These are phyloP conservation scores for Lactarius vividus DNA, from an alignment of 768 basidiomycete genomes.

Conservation along the genomic window DNA sequence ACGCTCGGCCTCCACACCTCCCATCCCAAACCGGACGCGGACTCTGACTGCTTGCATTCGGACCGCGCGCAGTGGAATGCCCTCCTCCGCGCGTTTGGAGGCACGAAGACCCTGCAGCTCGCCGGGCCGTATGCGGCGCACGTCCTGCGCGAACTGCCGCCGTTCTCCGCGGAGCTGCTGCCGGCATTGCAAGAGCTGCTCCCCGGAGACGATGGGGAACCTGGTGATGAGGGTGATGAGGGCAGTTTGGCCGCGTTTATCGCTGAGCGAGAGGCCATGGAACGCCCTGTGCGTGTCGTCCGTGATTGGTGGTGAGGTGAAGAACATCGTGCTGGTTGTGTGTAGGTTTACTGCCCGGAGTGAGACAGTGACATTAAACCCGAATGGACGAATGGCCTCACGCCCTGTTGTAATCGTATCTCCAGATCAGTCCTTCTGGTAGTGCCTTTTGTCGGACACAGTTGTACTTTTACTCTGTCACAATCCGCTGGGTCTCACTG, in stretches of 20 bases:
- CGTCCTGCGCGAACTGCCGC: neutral
- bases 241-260: neutral
- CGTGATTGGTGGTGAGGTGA: neutral
- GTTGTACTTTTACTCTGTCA: neutral
- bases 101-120: constrained; percentile 4
- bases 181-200: constrained; percentile 6
- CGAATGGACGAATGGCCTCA: neutral
- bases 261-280: neutral
- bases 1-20: neutral
- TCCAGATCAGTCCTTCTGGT: neutral
- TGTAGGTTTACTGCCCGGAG: neutral
- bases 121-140: neutral
- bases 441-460: neutral
- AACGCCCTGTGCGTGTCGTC: neutral
- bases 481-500: neutral
- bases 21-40: neutral
- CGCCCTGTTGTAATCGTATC: neutral
- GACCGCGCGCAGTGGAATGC: constrained; percentile 2
- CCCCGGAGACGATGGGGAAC: neutral
- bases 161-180: neutral
- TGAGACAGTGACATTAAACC: neutral
- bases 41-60: neutral
- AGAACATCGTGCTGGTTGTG: no score
- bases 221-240: neutral
- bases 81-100: neutral